Percentiles rank a stretch among this genome's conserved stretches.
Conservation (phyloP, 2,329 filamentous ascomycete genomes). For the Alternaria ethzedia region DNA sequence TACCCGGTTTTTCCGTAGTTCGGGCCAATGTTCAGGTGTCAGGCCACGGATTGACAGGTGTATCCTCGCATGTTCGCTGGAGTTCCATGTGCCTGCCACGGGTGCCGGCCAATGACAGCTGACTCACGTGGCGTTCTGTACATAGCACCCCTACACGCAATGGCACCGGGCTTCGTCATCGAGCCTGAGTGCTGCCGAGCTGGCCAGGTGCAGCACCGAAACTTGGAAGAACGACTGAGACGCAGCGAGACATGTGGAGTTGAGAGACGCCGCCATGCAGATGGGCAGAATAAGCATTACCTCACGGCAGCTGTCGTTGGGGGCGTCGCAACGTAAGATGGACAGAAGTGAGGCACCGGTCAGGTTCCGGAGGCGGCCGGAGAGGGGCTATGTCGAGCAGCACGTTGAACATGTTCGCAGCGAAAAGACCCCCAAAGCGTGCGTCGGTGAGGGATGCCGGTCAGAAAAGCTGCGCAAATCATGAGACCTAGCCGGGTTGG, state of each 20-base stretch:
- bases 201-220: constrained; percentile 25
- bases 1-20: constrained; percentile 7
- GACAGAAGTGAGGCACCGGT: constrained; percentile 13
- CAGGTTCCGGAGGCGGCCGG: constrained; percentile 4
- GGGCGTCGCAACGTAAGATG: neutral
- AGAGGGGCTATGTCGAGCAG: constrained; percentile 13
- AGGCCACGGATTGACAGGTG: constrained; percentile 14
- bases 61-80: constrained; percentile 16
- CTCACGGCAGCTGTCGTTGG: neutral
- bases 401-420: constrained; percentile 12
- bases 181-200: constrained; percentile 20
- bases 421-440: neutral
- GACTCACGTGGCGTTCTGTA: constrained; percentile 14
- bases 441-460: constrained; percentile 12
- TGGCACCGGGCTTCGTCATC: constrained; percentile 27
- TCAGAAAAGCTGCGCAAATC: constrained; percentile 15
- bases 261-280: neutral
- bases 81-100: constrained; percentile 1
- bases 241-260: neutral
- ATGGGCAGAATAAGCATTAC: neutral
- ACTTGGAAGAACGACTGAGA: constrained; percentile 15
- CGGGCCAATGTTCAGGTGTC: constrained; percentile 13
- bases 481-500: constrained; percentile 5
- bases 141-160: constrained; percentile 14
- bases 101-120: constrained; percentile 10